phyloP scores from a whole-genome alignment of 176 grass and related monocot genomes.

The Aegilops speltoides region DNA sequence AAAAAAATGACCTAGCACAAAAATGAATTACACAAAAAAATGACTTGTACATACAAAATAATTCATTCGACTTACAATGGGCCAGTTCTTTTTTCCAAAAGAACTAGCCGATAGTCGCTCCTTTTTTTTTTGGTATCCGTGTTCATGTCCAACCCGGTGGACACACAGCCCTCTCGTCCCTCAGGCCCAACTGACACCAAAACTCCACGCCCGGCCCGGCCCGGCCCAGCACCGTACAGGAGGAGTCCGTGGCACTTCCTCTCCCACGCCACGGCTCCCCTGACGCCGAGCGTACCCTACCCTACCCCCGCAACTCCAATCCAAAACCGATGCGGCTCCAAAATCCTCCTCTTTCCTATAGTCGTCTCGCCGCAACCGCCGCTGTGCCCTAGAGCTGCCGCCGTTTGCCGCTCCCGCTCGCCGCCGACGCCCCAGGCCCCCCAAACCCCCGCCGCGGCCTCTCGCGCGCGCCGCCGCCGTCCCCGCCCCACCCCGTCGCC shows the following conservation, averaged over 20 bases:
- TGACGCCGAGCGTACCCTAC: neutral
- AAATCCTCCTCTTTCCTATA: neutral
- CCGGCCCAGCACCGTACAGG: neutral
- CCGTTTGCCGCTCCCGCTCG: neutral
- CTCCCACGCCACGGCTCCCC: neutral
- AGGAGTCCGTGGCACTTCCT: constrained; percentile 5
- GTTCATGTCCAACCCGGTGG: too few species aligned
- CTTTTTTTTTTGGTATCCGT: too few species aligned
- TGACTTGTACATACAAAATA: too few species aligned
- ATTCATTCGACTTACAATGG: too few species aligned
- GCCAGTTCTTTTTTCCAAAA: too few species aligned
- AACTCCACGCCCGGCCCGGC: neutral
- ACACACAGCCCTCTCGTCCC: too few species aligned
- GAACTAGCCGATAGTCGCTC: too few species aligned
- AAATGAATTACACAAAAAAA: too few species aligned
- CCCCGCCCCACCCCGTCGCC: neutral
- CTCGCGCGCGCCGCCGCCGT: neutral
- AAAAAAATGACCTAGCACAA: too few species aligned
- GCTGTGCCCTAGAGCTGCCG: neutral
- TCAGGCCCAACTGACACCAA: neutral
- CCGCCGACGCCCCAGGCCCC: neutral
- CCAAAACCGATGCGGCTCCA: neutral
- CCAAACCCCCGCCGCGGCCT: neutral
- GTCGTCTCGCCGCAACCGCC: neutral
- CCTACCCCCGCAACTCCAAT: neutral